These are phyloP conservation scores for Vigna trinervia DNA, from an alignment of 306 rosid genomes.

Conservation along the genomic window DNA sequence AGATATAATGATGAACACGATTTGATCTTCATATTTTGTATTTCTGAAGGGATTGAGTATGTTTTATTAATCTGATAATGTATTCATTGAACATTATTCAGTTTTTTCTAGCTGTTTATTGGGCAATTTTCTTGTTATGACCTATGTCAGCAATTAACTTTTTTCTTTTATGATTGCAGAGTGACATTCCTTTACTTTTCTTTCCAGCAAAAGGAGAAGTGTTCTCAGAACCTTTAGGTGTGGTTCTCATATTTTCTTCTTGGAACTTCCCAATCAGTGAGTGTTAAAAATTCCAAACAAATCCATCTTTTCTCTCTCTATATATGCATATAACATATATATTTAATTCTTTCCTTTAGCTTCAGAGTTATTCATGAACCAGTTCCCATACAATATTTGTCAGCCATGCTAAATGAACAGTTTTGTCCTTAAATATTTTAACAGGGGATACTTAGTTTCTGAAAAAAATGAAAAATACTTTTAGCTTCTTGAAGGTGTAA, in stretches of 20 bases:
- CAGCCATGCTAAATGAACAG: no score
- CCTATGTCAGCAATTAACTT: slow-evolving; percentile 27
- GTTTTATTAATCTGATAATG: no score
- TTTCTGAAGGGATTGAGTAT: no score
- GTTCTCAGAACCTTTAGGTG: slow-evolving; percentile 82
- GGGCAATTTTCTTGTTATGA: not conserved
- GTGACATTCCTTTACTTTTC: slow-evolving; percentile 60
- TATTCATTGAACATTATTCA: no score
- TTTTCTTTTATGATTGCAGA: slow-evolving; percentile 45
- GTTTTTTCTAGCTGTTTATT: not conserved
- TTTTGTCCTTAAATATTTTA: no score
- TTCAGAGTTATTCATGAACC: not conserved
- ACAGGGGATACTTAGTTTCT: no score
- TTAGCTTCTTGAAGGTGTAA: no score
- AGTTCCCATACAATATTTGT: not conserved
- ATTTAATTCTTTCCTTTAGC: not conserved
- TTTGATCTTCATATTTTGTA: no score
- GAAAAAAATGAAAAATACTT: no score
- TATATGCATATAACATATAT: not conserved
- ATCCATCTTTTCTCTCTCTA: no score
- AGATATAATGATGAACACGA: not conserved
- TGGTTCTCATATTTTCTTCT: slow-evolving; percentile 78
- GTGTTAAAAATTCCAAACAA: slow-evolving; percentile 41
- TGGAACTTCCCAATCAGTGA: slow-evolving; percentile 96
- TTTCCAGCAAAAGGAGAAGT: slow-evolving; percentile 78